Base-by-base conservation (phyloP, 768 basidiomycete species). In the Grammothele lineata region DNA sequence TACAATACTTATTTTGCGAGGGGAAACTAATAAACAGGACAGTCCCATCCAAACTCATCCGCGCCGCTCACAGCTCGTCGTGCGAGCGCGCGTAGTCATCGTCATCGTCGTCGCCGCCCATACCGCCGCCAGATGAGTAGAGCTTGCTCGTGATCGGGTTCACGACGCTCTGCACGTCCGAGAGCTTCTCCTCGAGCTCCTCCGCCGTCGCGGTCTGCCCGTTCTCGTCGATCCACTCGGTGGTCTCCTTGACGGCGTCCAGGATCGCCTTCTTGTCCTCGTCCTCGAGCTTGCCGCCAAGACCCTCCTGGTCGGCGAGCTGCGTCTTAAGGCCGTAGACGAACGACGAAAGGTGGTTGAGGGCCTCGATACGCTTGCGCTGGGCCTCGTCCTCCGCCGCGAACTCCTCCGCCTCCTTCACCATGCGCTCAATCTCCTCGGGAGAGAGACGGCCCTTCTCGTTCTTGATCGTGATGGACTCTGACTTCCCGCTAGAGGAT, bases 401-500 rank as follows among this genome's bases (percentile, higher is more conserved):
- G 57, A 89, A 94, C 61, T 92, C 84, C 76, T 97, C 92, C 4
- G 92, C 92, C 59, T 96, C 93, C 24, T 74, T 80, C 46, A 96
- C 88, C 93, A 95, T 96, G 51, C 92, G 88, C 62, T 96, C 93
- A 52, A 96, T 95, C 51, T 96, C 66, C 79, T 65, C 63, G 14
- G 62, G 62, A 17, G 63, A 58, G 17, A 65, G 81, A 71, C 94
- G 89, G 37, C 91, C 92, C 74, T 93, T 94, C 68, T 95, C 92
- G 70, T 96, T 96, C 58, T 82, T 93, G 71, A 96, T 97, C 32
- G 90, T 93, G 67, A 95, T 91, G 35, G 82, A 85, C 66, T 87
- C 83, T 0, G 85, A 83, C 69, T 93, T 93, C 60, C 87, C 87
- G 67, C 83, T 86, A 35, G 2, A 32, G 11, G 3, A 10, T 7